Evolutionary conservation across 352 stramenopile genomes (phyloP), one percentile per base, ranked within the genome.

Genomic region (Phytophthora parvispora): DNA sequence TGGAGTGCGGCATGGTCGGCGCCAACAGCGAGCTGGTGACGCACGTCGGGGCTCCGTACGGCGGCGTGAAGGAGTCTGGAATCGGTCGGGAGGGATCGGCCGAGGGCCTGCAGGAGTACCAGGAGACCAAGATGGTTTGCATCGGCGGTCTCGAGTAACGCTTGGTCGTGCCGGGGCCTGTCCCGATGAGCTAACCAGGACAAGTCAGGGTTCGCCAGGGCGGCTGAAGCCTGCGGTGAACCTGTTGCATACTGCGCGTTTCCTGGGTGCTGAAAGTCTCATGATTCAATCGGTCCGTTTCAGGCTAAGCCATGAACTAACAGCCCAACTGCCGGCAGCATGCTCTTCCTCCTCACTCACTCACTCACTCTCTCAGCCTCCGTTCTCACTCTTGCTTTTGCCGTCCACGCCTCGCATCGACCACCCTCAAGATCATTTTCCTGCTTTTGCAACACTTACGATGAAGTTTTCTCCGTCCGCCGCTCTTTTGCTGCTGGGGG

Each of bases 91-190:
- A 99, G 64, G 97, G 92, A 61, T 95, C 87, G 12, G 58, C 77
- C 28, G 62, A 93, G 7, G 97, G 97, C 1, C 60, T 98, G n/a
- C 86, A 95, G 15, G 97, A 99, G 79, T 99, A 99, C 77, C 72
- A 97, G 42, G 96, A 99, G 77, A 98, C 91, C 12, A 99, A 99
- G 75, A 98, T 99, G 75, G 78, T 99, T 38, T 84, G 67, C 67
- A 84, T 98, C 60, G 86, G 84, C 27, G 86, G 83, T 0, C 57
- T 92, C 48, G 63, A 86, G 47, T 58, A 60, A 45, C 57, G 10
- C 34, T n/a, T 55, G 25, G 15, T 9, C 22, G 42, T 38, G 18
- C 13, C 6, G 64, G 42, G 16, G 52, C 51, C 61, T 61, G 52
- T 68, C 60, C 52, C 25, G 7, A 53, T 50, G 29, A 29, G 13